phyloP scores from a whole-genome alignment of 1,139 yeast genomes.

The Kodamaea arcana region DNA sequence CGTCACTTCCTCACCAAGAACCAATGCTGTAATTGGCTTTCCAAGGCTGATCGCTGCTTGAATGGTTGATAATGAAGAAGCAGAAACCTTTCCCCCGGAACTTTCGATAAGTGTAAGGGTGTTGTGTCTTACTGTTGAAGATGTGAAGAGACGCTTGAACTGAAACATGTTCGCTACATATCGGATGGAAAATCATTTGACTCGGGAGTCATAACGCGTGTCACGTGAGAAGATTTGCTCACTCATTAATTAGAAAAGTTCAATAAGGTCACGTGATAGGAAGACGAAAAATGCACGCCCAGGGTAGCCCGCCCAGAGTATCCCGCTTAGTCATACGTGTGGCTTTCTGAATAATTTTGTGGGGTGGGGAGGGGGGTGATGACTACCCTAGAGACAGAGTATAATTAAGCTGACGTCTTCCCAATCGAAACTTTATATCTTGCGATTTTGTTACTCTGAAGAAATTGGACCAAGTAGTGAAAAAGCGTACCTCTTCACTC shows the following conservation, averaged over 20 bases:
- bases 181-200: background rate
- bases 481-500: too few relatives aligned
- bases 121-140: slow-evolving; percentile 22
- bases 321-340: background rate
- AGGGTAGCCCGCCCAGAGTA: too few relatives aligned
- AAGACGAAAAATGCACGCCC: too few relatives aligned
- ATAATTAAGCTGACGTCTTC: too few relatives aligned
- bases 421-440: too few relatives aligned
- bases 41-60: slow-evolving; percentile 64
- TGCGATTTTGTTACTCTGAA: too few relatives aligned
- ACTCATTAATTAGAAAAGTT: too few relatives aligned
- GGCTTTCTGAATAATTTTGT: background rate
- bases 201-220: background rate
- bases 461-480: too few relatives aligned
- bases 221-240: too few relatives aligned
- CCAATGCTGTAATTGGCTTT: slow-evolving; percentile 59
- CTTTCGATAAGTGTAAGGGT: slow-evolving; percentile 78
- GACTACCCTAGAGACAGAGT: too few relatives aligned
- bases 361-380: background rate
- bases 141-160: slow-evolving; percentile 29
- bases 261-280: too few relatives aligned
- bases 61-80: slow-evolving; percentile 65
- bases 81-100: slow-evolving; percentile 46
- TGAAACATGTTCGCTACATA: background rate
- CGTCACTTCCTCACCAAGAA: slow-evolving; percentile 53